phyloP scores from a whole-genome alignment of 2,329 filamentous ascomycete species.

The Pseudocercospora macadamiae region DNA sequence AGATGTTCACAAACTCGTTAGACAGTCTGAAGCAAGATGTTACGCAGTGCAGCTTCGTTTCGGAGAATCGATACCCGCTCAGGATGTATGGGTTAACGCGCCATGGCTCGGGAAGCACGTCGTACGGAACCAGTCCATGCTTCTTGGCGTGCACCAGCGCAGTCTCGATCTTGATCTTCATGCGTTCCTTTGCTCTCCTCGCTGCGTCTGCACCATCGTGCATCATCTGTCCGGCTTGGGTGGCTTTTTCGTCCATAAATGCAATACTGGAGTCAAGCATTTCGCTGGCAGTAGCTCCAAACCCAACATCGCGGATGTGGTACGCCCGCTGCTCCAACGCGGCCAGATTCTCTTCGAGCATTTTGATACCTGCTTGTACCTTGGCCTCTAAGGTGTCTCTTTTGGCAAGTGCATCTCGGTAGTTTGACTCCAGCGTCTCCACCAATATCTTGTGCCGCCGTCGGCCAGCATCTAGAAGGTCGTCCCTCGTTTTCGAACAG shows the following conservation, averaged over 20 bases:
- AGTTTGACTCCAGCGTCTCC: conserved; percentile 84
- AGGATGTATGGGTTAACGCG: conserved; percentile 92
- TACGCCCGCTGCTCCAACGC: conserved; percentile 84
- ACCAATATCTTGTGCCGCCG: conserved; percentile 85
- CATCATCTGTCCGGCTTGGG: conserved; percentile 73
- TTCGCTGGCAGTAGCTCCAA: conserved; percentile 71
- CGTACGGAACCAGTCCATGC: conserved; percentile 81
- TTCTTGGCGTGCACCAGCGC: conserved; percentile 81
- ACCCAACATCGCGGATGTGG: conserved; percentile 75
- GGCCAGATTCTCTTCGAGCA: conserved; percentile 81
- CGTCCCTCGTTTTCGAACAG: conserved; percentile 87
- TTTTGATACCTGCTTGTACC: conserved; percentile 79
- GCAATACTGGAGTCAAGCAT: conserved; percentile 78
- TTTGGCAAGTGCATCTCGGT: conserved; percentile 80
- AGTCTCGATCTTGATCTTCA: conserved; percentile 69
- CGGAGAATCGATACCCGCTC: conserved; percentile 88
- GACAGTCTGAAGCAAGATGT: conserved; percentile 75
- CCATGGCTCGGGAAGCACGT: conserved; percentile 91
- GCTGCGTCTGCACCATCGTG: conserved; percentile 82
- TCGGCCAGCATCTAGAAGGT: conserved; percentile 83
- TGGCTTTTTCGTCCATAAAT: conserved; percentile 77
- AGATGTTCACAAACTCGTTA: conserved; percentile 97
- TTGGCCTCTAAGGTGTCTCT: conserved; percentile 91
- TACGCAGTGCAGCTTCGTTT: conserved; percentile 87
- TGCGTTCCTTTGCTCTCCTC: conserved; percentile 71